Conservation (phyloP, 2,329 filamentous ascomycete species). For the Aurifilum marmelostoma region DNA sequence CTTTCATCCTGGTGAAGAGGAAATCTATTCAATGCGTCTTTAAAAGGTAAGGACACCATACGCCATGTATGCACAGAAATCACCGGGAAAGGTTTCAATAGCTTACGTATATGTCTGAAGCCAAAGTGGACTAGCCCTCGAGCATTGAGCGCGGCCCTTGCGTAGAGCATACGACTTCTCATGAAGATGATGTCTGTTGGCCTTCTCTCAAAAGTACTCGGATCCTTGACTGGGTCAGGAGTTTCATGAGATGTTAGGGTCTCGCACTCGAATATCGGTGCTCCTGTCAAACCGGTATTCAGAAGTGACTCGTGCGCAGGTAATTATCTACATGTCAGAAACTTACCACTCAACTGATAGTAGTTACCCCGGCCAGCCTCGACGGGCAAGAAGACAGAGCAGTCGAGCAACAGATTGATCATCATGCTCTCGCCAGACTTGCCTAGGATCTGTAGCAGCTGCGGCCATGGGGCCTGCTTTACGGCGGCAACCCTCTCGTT, state of each 20-base stretch:
- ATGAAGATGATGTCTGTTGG: slow-evolving; percentile 72
- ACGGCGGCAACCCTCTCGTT: slow-evolving; percentile 73
- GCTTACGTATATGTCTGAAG: slow-evolving; percentile 78
- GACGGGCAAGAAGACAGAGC: slow-evolving; percentile 72
- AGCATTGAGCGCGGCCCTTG: slow-evolving; percentile 70
- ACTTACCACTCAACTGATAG: slow-evolving; percentile 76
- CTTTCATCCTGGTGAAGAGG: slow-evolving; percentile 38
- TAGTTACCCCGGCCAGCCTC: slow-evolving; percentile 66
- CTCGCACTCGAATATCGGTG: slow-evolving; percentile 26
- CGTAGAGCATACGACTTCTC: slow-evolving; percentile 85
- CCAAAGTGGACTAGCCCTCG: slow-evolving; percentile 72
- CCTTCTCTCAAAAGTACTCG: slow-evolving; percentile 32
- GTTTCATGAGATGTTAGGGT: slow-evolving; percentile 1
- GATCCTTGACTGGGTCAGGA: slow-evolving; percentile 15
- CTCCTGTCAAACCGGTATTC: not conserved
- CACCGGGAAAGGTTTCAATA: not conserved
- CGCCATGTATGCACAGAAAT: not conserved
- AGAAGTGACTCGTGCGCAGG: no score
- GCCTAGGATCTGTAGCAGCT: slow-evolving; percentile 74
- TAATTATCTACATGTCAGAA: no score
- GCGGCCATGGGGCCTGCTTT: slow-evolving; percentile 74
- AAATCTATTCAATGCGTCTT: slow-evolving; percentile 82
- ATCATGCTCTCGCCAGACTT: slow-evolving; percentile 76
- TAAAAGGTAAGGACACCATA: slow-evolving; percentile 5
- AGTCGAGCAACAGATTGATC: slow-evolving; percentile 75